Conservation (phyloP, 2,329 filamentous ascomycete species). For the Sarocladiaceae sp. region DNA sequence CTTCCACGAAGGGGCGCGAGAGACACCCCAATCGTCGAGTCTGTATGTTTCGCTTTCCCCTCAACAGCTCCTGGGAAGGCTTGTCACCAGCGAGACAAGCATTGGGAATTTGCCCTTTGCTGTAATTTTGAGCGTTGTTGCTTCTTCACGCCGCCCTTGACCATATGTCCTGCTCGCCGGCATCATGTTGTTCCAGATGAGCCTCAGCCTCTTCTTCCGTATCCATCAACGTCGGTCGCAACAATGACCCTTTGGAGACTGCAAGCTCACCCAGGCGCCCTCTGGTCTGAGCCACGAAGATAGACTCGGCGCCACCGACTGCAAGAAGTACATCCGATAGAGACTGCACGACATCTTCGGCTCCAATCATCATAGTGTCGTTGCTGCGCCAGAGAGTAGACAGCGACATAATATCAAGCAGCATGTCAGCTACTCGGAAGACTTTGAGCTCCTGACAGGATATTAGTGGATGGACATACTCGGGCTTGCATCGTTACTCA, state of each 20-base stretch:
- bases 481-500: too few relatives aligned
- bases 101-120: too few relatives aligned
- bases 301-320: slow-evolving; percentile 19
- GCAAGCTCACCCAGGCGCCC: not conserved
- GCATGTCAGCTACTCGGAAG: slow-evolving; percentile 19
- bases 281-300: slow-evolving; percentile 10
- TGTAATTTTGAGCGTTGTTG: too few relatives aligned
- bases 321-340: slow-evolving; percentile 17
- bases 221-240: not conserved
- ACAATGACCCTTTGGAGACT: slow-evolving; percentile 1
- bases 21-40: too few relatives aligned
- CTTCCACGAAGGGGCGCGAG: too few relatives aligned
- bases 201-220: not conserved
- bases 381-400: slow-evolving; percentile 15
- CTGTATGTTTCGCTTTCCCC: too few relatives aligned
- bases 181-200: not conserved
- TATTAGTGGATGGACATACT: too few relatives aligned
- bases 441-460: slow-evolving; percentile 20
- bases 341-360: slow-evolving; percentile 18
- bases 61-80: too few relatives aligned
- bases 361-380: slow-evolving; percentile 18
- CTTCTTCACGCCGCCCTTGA: too few relatives aligned
- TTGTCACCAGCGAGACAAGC: too few relatives aligned
- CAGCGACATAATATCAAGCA: slow-evolving; percentile 20
- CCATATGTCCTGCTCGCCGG: too few relatives aligned